Evolutionary conservation across 2,329 filamentous ascomycete genomes (phyloP), one percentile per base, ranked within the genome.

Genomic region (Colletotrichum ledebouriae): DNA sequence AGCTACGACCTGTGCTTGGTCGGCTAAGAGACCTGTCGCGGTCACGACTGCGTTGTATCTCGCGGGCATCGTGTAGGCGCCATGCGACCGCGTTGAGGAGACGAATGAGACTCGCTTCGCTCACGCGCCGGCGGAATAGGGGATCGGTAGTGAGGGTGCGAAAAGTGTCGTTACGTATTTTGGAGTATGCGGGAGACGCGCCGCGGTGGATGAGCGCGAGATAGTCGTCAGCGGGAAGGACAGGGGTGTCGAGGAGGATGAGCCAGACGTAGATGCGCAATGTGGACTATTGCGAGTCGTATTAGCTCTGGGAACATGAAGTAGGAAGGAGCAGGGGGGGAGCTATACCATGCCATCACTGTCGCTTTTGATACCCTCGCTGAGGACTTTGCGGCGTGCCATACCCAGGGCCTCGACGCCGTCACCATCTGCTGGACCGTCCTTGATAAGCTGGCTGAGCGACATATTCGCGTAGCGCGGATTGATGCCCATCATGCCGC

Each of bases 131-230:
- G 70, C 96, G 93, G 84, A 98, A 99, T 41, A 99, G 88, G n/a
- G 95, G 94, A 76, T 99, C 96, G 59, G 95, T 98, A 37, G 96
- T 96, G 62, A 99, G 85, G 0, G 96, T 99, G 74, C 96, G 93
- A 79, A 98, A 98, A 46, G 96, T 98, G 79, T 99, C 96, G 80
- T 99, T 98, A 78, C 94, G 93, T 77, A 99, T 99, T 82, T 99
- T 99, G 75, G 93, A 90, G 82, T 99, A 97, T 52, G 94, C 94
- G 1, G 95, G 94, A 3, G 95, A 98, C 25, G 95, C 92, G 71
- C 96, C 95, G 71, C 96, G 93, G 76, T 97, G 94, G 72, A 99
- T 92, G 50, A 98, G 91, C 65, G 89, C 87, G 72, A 98, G 92
- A 78, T 99, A 99, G 70, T 91, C 87, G 74, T 97, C 93, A 67